Evolutionary conservation across 345 rosid genomes (phyloP).

Genomic region (Eucalyptus rudis): DNA sequence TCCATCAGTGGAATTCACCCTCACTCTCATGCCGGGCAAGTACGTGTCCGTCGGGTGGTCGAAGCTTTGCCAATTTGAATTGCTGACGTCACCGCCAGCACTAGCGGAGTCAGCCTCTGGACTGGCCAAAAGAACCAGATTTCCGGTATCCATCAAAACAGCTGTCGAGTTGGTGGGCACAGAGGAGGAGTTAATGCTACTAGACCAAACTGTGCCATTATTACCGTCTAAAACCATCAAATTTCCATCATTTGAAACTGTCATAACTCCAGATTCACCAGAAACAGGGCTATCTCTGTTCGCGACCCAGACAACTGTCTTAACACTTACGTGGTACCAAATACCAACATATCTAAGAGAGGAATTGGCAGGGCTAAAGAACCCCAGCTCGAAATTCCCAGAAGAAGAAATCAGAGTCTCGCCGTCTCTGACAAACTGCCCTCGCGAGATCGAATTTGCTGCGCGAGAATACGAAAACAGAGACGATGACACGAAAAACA

Average conservation of each 20-base stretch:
- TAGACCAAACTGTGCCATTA: conserved; percentile 32
- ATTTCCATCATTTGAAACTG: conserved; percentile 33
- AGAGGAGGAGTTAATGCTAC: conserved; percentile 18
- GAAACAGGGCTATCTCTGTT: conserved; percentile 42
- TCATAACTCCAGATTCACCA: conserved; percentile 22
- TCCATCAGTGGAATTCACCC: conserved; percentile 20
- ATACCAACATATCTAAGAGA: conserved; percentile 45
- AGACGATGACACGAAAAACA: conserved; percentile 2
- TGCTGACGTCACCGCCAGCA: background rate
- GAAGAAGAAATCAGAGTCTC: conserved; percentile 16
- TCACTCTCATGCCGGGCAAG: conserved; percentile 48
- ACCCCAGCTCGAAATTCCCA: conserved; percentile 42
- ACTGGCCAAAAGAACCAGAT: conserved; percentile 5
- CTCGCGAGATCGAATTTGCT: conserved; percentile 17
- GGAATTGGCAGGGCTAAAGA: conserved; percentile 37
- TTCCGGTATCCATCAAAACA: conserved; percentile 11
- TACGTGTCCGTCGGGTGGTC: conserved; percentile 46
- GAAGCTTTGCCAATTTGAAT: conserved; percentile 52
- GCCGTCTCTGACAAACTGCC: conserved; percentile 27
- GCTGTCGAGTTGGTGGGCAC: conserved; percentile 20
- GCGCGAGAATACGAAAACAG: conserved; percentile 11
- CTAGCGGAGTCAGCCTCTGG: background rate
- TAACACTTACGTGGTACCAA: conserved; percentile 33
- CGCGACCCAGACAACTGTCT: conserved; percentile 57
- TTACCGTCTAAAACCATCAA: conserved; percentile 32